A percentile compares a stretch with the other conserved stretches of the same genome.
These are phyloP conservation scores for Ormosia emarginata DNA, from an alignment of 306 rosid genomes.

Conservation along the genomic window DNA sequence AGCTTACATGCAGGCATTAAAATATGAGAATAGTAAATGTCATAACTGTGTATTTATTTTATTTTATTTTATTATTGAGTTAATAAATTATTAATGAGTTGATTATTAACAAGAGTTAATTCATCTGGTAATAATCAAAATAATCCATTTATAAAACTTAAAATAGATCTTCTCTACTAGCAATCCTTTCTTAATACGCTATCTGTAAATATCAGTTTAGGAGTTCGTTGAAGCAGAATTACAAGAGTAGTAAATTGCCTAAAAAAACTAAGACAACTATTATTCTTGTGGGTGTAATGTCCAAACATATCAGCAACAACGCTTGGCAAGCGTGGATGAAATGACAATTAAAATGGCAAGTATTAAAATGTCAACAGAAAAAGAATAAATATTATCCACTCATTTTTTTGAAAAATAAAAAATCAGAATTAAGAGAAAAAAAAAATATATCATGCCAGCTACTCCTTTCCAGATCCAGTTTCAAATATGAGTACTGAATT, in stretches of 20 bases:
- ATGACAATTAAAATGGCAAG: neutral
- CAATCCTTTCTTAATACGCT: neutral
- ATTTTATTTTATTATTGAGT: neutral
- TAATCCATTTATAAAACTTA: too few relatives aligned
- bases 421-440: neutral
- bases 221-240: neutral
- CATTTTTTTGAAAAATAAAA: neutral
- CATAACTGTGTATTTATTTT: too few relatives aligned
- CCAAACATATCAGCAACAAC: neutral
- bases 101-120: too few relatives aligned
- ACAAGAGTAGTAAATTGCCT: neutral
- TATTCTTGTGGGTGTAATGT: neutral
- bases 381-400: neutral
- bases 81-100: neutral
- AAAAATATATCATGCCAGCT: constrained; percentile 10
- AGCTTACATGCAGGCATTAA: too few relatives aligned
- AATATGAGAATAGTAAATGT: too few relatives aligned
- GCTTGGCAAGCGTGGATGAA: neutral
- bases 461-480: neutral
- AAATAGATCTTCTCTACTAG: too few relatives aligned
- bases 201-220: neutral
- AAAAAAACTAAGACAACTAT: neutral
- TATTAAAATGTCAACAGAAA: neutral
- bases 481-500: constrained; percentile 1
- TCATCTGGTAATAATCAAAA: too few relatives aligned